Percentiles rank a stretch among this genome's conserved stretches.
phyloP scores from a whole-genome alignment of 2,329 filamentous ascomycete genomes.

The Aspergillus terreus region DNA sequence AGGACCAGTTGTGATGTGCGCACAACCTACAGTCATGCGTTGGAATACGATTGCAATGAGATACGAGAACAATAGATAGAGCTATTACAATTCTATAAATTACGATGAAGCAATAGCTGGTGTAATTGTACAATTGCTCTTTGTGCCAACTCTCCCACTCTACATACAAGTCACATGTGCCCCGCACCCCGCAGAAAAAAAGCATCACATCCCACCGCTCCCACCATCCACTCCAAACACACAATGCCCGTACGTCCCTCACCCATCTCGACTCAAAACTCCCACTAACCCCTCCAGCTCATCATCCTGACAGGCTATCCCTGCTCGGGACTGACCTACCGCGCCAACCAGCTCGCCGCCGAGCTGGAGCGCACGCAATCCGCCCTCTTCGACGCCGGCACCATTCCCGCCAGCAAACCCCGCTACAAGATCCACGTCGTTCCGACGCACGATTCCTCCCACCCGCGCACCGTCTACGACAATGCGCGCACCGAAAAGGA shows the following conservation, averaged over 20 bases:
- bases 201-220: not conserved
- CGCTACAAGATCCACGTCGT: constrained; percentile 42
- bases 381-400: constrained; percentile 36
- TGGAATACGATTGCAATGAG: not conserved
- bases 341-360: constrained; percentile 54
- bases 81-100: not conserved
- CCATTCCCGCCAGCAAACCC: constrained; percentile 39
- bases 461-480: constrained; percentile 53
- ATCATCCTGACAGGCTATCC: constrained; percentile 62
- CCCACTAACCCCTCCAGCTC: constrained; percentile 41
- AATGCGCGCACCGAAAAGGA: constrained; percentile 60
- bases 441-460: constrained; percentile 36
- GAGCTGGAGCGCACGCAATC: constrained; percentile 49
- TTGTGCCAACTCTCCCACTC: not conserved
- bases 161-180: constrained; percentile 11
- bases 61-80: not conserved
- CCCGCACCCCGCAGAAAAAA: constrained; percentile 12
- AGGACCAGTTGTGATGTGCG: constrained; percentile 23
- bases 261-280: not conserved
- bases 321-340: constrained; percentile 60
- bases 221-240: not conserved
- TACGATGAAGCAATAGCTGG: not conserved
- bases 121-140: not conserved
- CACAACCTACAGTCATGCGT: not conserved
- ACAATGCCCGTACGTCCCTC: constrained; percentile 26